Evolutionary conservation across 2,329 filamentous ascomycete species (phyloP), one percentile per base, ranked within the genome.

Genomic region (Pseudocercospora musae): DNA sequence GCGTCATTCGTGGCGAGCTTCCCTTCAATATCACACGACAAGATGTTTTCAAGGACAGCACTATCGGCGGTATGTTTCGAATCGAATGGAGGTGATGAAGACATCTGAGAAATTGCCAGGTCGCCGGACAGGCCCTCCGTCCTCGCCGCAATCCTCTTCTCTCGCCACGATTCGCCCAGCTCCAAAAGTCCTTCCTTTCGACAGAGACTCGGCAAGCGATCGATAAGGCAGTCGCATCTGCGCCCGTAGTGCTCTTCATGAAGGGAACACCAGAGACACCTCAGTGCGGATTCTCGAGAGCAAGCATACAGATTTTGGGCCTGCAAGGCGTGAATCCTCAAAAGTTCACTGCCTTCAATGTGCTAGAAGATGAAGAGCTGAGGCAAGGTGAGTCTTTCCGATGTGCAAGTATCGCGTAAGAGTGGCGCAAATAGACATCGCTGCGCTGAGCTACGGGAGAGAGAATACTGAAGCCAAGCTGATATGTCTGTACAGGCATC

Each of bases 261-360:
- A 99, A 99, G 82, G 95, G 95, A 63, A 98, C 95, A 1, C 95
- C 95, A 62, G 93, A 97, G 80, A 91, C 87, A 64, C 95, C 95
- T 20, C 93, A 97, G 78, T 99, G 95, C 79, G 95, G 95, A 50
- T 99, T 97, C 83, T 98, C 94, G 62, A 87, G 93, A 71, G 94
- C 94, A 59, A 92, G 86, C 75, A 96, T 99, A 76, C 93, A 98
- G 82, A 93, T 99, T 72, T 83, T 99, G 67, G 92, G 94, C 62
- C 79, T 97, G 72, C 94, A 99, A 80, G 95, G 95, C 67, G 92
- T 99, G 65, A 91, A 98, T 79, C 95, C 95, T 15, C 84, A 85
- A 68, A 98, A 98, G 81, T 99, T 99, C 76, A 91, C 92, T n/a
- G 94, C 95, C 7, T 97, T 96, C 79, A 98, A 99, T 79, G 95